Evolutionary conservation across 768 basidiomycete species (phyloP).

Genomic region (Coprinopsis cinerea): DNA sequence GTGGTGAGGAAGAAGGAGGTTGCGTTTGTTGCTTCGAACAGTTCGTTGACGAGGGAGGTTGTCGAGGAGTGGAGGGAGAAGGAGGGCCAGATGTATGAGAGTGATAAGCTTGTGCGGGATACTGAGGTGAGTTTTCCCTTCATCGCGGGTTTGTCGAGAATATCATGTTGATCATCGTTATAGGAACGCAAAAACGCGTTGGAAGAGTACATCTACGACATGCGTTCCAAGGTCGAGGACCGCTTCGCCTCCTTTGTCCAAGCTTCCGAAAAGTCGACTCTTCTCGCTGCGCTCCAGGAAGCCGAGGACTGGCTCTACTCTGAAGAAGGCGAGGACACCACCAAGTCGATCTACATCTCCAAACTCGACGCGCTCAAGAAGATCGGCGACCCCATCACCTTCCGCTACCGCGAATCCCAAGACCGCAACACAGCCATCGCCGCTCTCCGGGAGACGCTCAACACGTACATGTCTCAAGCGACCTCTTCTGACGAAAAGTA

Average conservation of each 20-base stretch:
- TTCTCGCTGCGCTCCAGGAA: conserved; percentile 62
- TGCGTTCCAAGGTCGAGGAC: conserved; percentile 85
- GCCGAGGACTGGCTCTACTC: conserved; percentile 97
- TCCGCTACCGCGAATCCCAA: conserved; percentile 79
- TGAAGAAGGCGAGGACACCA: conserved; percentile 94
- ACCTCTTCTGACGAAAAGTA: conserved; percentile 81
- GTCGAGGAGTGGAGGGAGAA: conserved; percentile 69
- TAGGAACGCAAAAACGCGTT: conserved; percentile 98
- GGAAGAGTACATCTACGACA: conserved; percentile 98
- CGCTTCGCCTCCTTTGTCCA: conserved; percentile 76
- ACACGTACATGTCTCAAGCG: conserved; percentile 80
- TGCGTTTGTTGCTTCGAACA: conserved; percentile 58
- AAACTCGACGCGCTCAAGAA: conserved; percentile 80
- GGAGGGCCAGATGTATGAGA: conserved; percentile 83
- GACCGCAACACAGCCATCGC: conserved; percentile 69
- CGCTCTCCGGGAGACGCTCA: conserved; percentile 81
- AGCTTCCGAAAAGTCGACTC: conserved; percentile 68
- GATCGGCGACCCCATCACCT: conserved; percentile 81
- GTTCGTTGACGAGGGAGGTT: conserved; percentile 56
- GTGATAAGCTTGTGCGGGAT: conserved; percentile 95
- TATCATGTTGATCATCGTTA: conserved; percentile 3
- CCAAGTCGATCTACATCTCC: conserved; percentile 88
- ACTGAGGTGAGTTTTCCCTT: conserved; percentile 67
- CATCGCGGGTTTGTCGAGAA: not conserved
- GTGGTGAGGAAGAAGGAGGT: conserved; percentile 80